Percentiles rank a stretch among this genome's conserved stretches.
phyloP scores from a whole-genome alignment of 768 basidiomycete species.

The Coprinopsis cinerea region DNA sequence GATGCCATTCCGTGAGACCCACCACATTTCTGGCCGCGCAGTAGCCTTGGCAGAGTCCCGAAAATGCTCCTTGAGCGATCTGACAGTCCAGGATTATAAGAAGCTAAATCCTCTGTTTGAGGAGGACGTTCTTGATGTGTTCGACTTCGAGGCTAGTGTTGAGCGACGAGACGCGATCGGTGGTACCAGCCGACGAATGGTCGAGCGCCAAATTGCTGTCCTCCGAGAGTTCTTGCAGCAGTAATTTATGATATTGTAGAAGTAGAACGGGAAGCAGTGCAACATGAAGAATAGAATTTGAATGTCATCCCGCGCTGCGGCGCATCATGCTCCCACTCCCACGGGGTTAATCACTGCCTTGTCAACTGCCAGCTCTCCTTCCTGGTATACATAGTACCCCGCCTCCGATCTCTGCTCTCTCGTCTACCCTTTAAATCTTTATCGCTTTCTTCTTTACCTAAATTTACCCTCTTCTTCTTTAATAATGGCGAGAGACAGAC shows the following conservation, averaged over 20 bases:
- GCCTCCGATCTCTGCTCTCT: slow-evolving; percentile 3
- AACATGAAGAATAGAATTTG: background rate
- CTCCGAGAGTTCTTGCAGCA: slow-evolving; percentile 51
- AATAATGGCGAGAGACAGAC: slow-evolving; percentile 81
- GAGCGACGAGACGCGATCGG: slow-evolving; percentile 91
- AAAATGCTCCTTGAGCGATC: slow-evolving; percentile 73
- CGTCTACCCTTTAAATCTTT: background rate
- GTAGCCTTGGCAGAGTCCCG: slow-evolving; percentile 90
- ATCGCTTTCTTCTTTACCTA: slow-evolving; percentile 1
- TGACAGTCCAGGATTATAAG: slow-evolving; percentile 77
- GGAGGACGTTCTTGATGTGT: slow-evolving; percentile 77
- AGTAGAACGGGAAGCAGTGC: background rate
- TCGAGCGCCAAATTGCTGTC: slow-evolving; percentile 78
- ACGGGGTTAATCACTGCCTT: background rate
- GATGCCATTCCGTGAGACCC: slow-evolving; percentile 98
- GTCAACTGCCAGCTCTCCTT: background rate
- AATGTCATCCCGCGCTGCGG: background rate
- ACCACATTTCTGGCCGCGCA: slow-evolving; percentile 95
- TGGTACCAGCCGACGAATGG: slow-evolving; percentile 80
- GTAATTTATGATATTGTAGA: slow-evolving; percentile 4
- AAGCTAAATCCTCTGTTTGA: slow-evolving; percentile 69
- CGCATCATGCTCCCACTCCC: background rate
- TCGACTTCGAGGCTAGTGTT: slow-evolving; percentile 93
- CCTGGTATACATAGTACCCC: background rate
- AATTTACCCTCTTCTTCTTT: slow-evolving; percentile 1